Evolutionary conservation across 768 basidiomycete genomes (phyloP).

Genomic region (Rhizopogon salebrosus): DNA sequence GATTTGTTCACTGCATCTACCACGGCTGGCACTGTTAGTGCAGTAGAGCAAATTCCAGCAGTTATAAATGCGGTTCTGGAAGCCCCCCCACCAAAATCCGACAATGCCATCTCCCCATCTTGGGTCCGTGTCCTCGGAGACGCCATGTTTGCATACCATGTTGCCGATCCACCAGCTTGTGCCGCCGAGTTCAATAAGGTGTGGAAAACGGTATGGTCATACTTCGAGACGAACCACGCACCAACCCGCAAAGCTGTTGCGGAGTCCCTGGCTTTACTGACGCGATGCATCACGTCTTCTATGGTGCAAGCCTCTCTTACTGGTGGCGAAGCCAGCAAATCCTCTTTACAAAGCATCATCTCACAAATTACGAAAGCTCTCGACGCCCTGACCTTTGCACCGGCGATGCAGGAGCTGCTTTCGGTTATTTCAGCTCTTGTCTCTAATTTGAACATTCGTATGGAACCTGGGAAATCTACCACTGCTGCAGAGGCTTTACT

Average conservation of each 20-base stretch:
- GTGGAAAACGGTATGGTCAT: constrained; percentile 74
- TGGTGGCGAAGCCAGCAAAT: constrained; percentile 41
- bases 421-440: constrained; percentile 67
- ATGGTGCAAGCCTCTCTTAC: constrained; percentile 49
- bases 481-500: constrained; percentile 70
- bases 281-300: constrained; percentile 64
- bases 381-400: constrained; percentile 66
- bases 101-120: constrained; percentile 59
- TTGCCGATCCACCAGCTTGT: constrained; percentile 44
- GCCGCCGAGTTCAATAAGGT: constrained; percentile 52
- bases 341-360: constrained; percentile 60
- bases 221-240: constrained; percentile 66
- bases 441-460: constrained; percentile 49
- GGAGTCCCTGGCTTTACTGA: constrained; percentile 55
- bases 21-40: constrained; percentile 43
- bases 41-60: constrained; percentile 49
- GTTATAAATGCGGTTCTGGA: constrained; percentile 66
- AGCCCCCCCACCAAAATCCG: constrained; percentile 66
- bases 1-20: constrained; percentile 61
- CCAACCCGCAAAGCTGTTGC: constrained; percentile 59
- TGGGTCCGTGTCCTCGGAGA: constrained; percentile 79
- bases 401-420: constrained; percentile 78
- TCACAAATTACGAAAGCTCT: constrained; percentile 61
- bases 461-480: constrained; percentile 32
- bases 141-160: constrained; percentile 61